phyloP scores from a whole-genome alignment of 2,329 filamentous ascomycete species.

The Didymosphaeria variabile region DNA sequence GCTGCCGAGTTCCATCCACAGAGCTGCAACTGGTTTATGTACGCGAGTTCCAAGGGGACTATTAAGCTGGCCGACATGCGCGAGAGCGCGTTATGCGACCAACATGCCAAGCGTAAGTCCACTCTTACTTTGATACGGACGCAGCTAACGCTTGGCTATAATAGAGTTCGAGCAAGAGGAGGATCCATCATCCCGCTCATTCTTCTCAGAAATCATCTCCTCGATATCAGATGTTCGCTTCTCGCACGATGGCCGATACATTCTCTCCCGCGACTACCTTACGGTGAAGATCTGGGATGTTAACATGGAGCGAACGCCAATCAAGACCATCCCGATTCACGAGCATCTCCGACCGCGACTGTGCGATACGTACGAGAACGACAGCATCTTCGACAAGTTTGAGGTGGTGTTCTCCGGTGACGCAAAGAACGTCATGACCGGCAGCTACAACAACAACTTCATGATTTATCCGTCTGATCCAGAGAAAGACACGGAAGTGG shows the following conservation, averaged over 20 bases:
- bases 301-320: conserved; percentile 96
- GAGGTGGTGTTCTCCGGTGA: conserved; percentile 99
- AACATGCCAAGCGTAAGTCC: conserved; percentile 90
- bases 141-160: conserved; percentile 18
- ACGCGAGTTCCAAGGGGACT: conserved; percentile 97
- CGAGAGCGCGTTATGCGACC: conserved; percentile 93
- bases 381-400: conserved; percentile 99
- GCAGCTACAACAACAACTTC: conserved; percentile 99
- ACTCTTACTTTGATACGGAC: not conserved
- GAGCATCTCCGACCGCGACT: conserved; percentile 93
- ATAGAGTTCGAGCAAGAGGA: conserved; percentile 99
- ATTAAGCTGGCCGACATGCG: conserved; percentile 99
- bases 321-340: conserved; percentile 99
- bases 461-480: conserved; percentile 99
- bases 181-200: conserved; percentile 93
- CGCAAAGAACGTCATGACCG: conserved; percentile 99
- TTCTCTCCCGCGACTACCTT: conserved; percentile 95
- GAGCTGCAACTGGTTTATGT: conserved; percentile 99
- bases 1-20: conserved; percentile 96
- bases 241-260: conserved; percentile 94
- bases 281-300: conserved; percentile 99
- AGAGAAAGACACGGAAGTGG: conserved; percentile 95
- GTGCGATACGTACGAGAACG: conserved; percentile 98
- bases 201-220: conserved; percentile 99
- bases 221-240: conserved; percentile 99